Base-by-base conservation (phyloP, 352 stramenopile genomes). In the Pythium inflatum region DNA sequence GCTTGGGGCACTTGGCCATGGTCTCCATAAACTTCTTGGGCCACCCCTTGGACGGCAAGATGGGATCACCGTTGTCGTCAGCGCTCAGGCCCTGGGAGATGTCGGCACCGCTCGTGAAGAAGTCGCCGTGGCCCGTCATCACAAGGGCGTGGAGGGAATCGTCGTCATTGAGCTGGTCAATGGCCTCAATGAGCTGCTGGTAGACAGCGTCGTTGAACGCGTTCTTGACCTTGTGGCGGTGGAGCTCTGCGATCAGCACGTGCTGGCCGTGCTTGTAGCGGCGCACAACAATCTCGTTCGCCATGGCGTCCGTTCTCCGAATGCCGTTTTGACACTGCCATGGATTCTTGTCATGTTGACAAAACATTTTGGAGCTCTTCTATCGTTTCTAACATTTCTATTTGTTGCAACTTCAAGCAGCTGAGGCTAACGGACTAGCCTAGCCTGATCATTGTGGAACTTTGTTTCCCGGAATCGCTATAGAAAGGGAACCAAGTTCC, bases 51-150 rank as follows among this genome's bases (percentile, higher is more conserved):
- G 83, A 92, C 24, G 82, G 83, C 40, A 78, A 54, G 55, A 79
- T 59, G 20, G 72, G 34, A 6, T 70, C 64, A 2, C 66, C 77
- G 28, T 82, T 69, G 54, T 72, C 57, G 27, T 79, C 64, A 8
- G 71, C 57, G 30, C 58, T 58, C 59, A 83, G 72, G 11, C 71
- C 73, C 59, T 85, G 66, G 61, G 80, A 73, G 38, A 97, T 74
- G 74, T 97, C 89, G 18, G 89, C 90, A 48, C 92, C 93, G 62
- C 87, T 96, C 27, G 89, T 95, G 69, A 98, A 98, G 74, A 96
- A 98, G 54, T 95, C 81, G 27, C 93, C 94, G 36, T 86, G 74
- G 50, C 93, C 93, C 22, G 94, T 98, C 67, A 98, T 78, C 53
- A 98, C 81, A 38, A 98, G 79, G 31, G 81, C 89, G 22, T 93